A percentile compares a stretch with the other conserved stretches of the same genome.
These are phyloP conservation scores for Phaffomyces thermotolerans DNA, from an alignment of 805 yeast genomes.

Conservation along the genomic window DNA sequence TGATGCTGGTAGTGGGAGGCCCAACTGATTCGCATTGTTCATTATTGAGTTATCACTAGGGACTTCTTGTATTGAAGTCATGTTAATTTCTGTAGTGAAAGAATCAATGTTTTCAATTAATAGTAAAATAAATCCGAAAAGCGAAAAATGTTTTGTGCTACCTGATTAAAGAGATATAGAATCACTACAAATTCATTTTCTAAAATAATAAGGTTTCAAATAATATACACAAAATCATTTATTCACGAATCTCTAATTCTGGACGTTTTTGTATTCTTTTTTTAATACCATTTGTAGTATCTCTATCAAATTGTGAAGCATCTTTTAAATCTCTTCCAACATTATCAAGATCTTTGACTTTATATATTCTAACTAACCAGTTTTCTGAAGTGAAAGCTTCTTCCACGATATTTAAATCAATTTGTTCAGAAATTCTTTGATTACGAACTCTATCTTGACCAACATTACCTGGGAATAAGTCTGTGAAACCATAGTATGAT, in stretches of 20 bases:
- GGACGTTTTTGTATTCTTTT: conserved; percentile 47
- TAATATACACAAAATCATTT: not conserved
- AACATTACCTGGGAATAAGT: conserved; percentile 50
- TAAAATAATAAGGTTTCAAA: not conserved
- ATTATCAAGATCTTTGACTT: conserved; percentile 81
- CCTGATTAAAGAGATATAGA: too few relatives aligned
- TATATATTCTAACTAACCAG: conserved; percentile 93
- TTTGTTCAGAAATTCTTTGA: conserved; percentile 59
- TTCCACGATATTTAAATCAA: conserved; percentile 67
- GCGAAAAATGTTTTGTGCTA: too few relatives aligned
- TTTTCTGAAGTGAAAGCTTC: conserved; percentile 94
- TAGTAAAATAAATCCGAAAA: too few relatives aligned
- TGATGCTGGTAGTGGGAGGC: too few relatives aligned
- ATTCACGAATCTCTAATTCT: conserved; percentile 35
- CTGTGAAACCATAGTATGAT: conserved; percentile 83
- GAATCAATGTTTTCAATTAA: too few relatives aligned
- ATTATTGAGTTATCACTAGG: too few relatives aligned
- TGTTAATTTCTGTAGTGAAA: too few relatives aligned
- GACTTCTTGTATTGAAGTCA: too few relatives aligned
- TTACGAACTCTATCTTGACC: conserved; percentile 83
- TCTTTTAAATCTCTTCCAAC: conserved; percentile 71
- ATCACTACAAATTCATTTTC: too few relatives aligned
- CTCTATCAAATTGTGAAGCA: conserved; percentile 48
- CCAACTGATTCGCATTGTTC: too few relatives aligned
- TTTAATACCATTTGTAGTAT: conserved; percentile 24